Evolutionary conservation across 2,329 filamentous ascomycete species (phyloP).

Genomic region (Alternaria burnsii): DNA sequence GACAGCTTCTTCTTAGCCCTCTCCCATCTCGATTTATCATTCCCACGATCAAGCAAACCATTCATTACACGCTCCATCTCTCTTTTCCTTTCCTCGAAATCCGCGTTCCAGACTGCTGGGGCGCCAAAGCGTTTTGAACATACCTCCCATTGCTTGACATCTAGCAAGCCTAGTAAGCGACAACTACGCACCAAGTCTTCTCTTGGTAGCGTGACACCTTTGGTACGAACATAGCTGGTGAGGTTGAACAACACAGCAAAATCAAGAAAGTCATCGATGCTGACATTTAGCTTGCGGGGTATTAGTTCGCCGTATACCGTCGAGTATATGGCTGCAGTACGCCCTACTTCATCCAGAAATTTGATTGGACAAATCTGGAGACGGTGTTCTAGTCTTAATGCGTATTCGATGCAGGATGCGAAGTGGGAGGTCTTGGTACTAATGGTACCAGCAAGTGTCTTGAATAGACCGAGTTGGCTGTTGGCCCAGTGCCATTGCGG

Average conservation of each 20-base stretch:
- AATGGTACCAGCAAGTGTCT: background rate
- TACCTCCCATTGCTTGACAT: no score
- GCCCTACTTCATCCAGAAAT: background rate
- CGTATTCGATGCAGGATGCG: background rate
- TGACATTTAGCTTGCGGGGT: no score
- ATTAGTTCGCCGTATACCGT: no score
- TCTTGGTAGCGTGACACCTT: no score
- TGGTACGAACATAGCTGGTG: no score
- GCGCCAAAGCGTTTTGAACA: no score
- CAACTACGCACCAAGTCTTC: no score
- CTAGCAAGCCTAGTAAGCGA: no score
- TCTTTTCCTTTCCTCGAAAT: background rate
- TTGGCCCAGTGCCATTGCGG: conserved; percentile 9
- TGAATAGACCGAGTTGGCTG: conserved; percentile 1
- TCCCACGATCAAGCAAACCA: background rate
- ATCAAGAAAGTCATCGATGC: no score
- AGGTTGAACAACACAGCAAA: no score
- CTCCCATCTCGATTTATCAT: background rate
- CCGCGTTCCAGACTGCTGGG: no score
- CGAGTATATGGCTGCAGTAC: background rate
- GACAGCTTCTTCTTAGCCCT: background rate
- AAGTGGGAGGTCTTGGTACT: background rate
- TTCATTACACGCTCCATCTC: background rate
- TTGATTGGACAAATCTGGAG: background rate
- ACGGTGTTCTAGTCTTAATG: background rate